phyloP scores from a whole-genome alignment of 192 early-diverging fungal species.

The Backusella australiensis region DNA sequence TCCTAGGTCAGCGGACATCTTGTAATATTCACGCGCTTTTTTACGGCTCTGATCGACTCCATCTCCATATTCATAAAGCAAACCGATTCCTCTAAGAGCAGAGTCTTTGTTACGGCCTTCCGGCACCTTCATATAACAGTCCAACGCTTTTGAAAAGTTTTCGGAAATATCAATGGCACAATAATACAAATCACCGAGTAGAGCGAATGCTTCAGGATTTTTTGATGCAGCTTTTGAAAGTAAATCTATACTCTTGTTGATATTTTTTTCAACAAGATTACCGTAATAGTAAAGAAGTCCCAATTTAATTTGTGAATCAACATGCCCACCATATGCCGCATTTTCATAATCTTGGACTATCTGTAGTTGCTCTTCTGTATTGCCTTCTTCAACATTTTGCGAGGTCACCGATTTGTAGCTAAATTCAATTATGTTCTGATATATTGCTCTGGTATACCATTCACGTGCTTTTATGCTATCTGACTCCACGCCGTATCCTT shows the following conservation, averaged over 20 bases:
- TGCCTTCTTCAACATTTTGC: background rate
- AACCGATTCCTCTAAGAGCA: background rate
- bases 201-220: background rate
- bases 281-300: background rate
- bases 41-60: background rate
- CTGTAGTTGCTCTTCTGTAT: too few relatives aligned
- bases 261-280: background rate
- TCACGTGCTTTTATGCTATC: too few relatives aligned
- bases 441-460: background rate
- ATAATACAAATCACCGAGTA: background rate
- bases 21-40: background rate
- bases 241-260: background rate
- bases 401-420: background rate
- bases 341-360: background rate
- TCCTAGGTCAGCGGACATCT: background rate
- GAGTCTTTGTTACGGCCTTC: background rate
- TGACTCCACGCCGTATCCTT: too few relatives aligned
- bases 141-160: background rate
- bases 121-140: background rate
- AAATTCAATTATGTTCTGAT: background rate
- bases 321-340: background rate
- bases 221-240: background rate
- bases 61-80: background rate
- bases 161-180: background rate
- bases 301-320: background rate